These are phyloP conservation scores for Didymella glomerata DNA, from an alignment of 2,329 filamentous ascomycete species.

Conservation along the genomic window DNA sequence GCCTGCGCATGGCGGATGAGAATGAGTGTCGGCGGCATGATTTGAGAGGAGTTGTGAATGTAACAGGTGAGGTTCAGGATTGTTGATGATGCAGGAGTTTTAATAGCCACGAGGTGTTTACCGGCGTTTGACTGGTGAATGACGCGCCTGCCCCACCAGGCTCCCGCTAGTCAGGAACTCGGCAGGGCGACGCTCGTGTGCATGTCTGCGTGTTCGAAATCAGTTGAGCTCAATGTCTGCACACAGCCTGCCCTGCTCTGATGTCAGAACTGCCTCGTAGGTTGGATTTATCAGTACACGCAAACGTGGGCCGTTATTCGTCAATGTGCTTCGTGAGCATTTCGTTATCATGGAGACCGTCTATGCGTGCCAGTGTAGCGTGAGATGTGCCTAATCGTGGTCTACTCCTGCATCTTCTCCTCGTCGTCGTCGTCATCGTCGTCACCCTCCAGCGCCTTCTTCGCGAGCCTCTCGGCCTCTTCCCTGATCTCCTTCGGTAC, in stretches of 20 bases:
- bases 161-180: slow-evolving; percentile 15
- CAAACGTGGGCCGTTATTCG: slow-evolving; percentile 21
- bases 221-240: neutral
- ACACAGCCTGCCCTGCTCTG: neutral
- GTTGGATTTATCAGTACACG: neutral
- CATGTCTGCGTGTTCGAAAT: neutral
- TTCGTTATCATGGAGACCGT: slow-evolving; percentile 41
- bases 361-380: slow-evolving; percentile 36
- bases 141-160: slow-evolving; percentile 20
- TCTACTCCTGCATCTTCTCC: slow-evolving; percentile 90
- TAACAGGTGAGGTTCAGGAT: neutral
- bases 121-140: slow-evolving; percentile 22
- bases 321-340: slow-evolving; percentile 28
- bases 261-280: neutral
- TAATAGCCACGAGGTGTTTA: slow-evolving; percentile 13
- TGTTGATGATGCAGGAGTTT: slow-evolving; percentile 10
- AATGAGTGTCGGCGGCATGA: slow-evolving; percentile 56
- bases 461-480: slow-evolving; percentile 91
- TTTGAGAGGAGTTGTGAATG: slow-evolving; percentile 3
- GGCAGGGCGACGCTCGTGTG: slow-evolving; percentile 5
- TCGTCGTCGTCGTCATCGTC: slow-evolving; percentile 84
- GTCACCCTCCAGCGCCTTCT: slow-evolving; percentile 86
- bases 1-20: slow-evolving; percentile 58
- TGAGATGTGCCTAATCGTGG: slow-evolving; percentile 24
- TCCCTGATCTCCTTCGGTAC: slow-evolving; percentile 90